Conservation (phyloP, 2,329 filamentous ascomycete species). For the Penicillium nordicum region DNA sequence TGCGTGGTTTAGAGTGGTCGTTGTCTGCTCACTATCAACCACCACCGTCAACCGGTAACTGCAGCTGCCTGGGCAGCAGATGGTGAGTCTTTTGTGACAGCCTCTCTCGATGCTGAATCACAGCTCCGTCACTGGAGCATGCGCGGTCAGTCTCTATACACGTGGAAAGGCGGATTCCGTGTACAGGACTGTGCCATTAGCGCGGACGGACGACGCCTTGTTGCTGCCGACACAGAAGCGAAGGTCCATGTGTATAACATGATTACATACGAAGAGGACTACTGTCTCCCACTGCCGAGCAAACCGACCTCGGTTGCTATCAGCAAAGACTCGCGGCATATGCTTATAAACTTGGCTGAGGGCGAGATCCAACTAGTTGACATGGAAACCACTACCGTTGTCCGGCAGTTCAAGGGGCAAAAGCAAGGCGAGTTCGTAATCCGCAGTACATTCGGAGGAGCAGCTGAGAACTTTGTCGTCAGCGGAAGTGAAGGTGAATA, state of each 20-base stretch:
- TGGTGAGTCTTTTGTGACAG: conserved; percentile 72
- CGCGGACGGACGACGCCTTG: conserved; percentile 72
- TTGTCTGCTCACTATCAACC: conserved; percentile 61
- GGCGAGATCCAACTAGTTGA: conserved; percentile 77
- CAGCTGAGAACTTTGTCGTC: conserved; percentile 85
- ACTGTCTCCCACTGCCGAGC: conserved; percentile 65
- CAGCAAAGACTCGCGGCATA: conserved; percentile 72
- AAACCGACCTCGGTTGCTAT: conserved; percentile 77
- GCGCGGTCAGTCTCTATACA: conserved; percentile 58
- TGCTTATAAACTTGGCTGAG: conserved; percentile 78
- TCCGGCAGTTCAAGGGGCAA: conserved; percentile 73
- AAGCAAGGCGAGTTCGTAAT: conserved; percentile 75
- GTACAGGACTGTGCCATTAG: conserved; percentile 85
- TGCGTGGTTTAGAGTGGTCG: conserved; percentile 54
- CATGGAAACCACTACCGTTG: conserved; percentile 65
- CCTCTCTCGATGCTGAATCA: conserved; percentile 65
- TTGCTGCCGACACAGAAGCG: conserved; percentile 68
- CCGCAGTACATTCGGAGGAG: conserved; percentile 78
- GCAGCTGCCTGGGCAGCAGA: conserved; percentile 86
- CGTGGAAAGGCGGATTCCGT: conserved; percentile 68
- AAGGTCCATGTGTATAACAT: conserved; percentile 81
- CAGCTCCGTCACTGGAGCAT: conserved; percentile 70
- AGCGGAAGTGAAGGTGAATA: conserved; percentile 81
- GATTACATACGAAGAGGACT: conserved; percentile 68
- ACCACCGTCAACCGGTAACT: conserved; percentile 80